A percentile compares a stretch with the other conserved stretches of the same genome.
These are phyloP conservation scores for Debaryomyces hansenii DNA, from an alignment of 805 yeast genomes.

Conservation along the genomic window DNA sequence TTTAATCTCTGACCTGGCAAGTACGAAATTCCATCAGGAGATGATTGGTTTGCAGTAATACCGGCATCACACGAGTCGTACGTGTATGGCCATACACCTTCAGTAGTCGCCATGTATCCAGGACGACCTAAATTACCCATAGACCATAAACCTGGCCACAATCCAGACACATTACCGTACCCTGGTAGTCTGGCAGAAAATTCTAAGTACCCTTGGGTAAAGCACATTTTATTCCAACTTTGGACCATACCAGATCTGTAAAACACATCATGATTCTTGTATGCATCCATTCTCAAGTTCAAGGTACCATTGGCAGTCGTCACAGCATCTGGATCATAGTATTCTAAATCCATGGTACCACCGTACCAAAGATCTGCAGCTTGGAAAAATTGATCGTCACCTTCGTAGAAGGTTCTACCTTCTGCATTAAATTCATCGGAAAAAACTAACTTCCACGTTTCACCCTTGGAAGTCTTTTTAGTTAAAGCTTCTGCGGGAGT, in stretches of 20 bases:
- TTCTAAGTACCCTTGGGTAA: constrained; percentile 79
- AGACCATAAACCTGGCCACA: constrained; percentile 98
- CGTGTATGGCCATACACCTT: constrained; percentile 94
- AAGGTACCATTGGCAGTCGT: constrained; percentile 75
- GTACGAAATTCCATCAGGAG: constrained; percentile 84
- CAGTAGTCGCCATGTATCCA: constrained; percentile 82
- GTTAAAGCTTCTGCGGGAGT: constrained; percentile 58
- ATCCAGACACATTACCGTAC: constrained; percentile 72
- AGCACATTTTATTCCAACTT: constrained; percentile 89
- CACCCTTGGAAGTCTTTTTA: constrained; percentile 58
- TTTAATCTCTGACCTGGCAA: constrained; percentile 81
- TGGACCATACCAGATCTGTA: constrained; percentile 93
- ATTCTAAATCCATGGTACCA: constrained; percentile 87
- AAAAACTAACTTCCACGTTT: constrained; percentile 73
- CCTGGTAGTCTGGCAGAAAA: constrained; percentile 79
- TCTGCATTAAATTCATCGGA: constrained; percentile 89
- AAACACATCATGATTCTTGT: constrained; percentile 69
- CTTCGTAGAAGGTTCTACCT: constrained; percentile 86
- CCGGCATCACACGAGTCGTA: constrained; percentile 91
- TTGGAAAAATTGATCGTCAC: constrained; percentile 90
- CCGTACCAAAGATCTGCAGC: constrained; percentile 82
- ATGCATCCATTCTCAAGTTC: constrained; percentile 75
- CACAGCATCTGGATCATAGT: constrained; percentile 93
- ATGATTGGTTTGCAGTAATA: constrained; percentile 89
- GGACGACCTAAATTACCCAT: constrained; percentile 93